Conservation (phyloP, 805 yeast genomes). For the Candida berthetii region DNA sequence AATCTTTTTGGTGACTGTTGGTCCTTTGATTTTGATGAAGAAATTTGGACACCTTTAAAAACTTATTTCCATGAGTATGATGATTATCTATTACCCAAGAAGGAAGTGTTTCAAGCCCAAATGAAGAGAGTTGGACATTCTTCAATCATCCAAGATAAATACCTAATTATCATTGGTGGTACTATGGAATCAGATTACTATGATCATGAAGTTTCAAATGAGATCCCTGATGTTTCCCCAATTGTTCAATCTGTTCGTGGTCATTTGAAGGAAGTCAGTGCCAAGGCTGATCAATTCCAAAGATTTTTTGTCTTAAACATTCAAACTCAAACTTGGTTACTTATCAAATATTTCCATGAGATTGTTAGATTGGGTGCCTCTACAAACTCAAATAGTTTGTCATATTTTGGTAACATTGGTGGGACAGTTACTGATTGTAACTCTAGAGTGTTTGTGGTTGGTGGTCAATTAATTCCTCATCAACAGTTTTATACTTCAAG, state of each 20-base stretch:
- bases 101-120: slow-evolving; percentile 4
- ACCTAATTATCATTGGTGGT: slow-evolving; percentile 13
- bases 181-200: slow-evolving; percentile 7
- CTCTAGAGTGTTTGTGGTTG: slow-evolving; percentile 9
- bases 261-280: neutral
- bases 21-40: slow-evolving; percentile 40
- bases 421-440: slow-evolving; percentile 4
- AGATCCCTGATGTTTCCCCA: slow-evolving; percentile 11
- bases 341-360: slow-evolving; percentile 8
- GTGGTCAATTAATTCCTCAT: slow-evolving; percentile 11
- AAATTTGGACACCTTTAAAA: slow-evolving; percentile 30
- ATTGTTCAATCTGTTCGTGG: neutral
- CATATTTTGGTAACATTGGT: slow-evolving; percentile 8
- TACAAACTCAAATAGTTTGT: neutral
- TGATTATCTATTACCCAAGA: slow-evolving; percentile 8
- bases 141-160: slow-evolving; percentile 12
- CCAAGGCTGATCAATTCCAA: slow-evolving; percentile 2
- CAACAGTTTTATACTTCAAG: neutral
- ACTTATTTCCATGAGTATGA: slow-evolving; percentile 20
- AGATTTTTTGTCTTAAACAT: slow-evolving; percentile 10
- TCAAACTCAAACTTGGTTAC: slow-evolving; percentile 10
- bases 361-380: neutral
- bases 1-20: slow-evolving; percentile 41
- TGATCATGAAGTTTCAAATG: neutral
- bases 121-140: slow-evolving; percentile 12